phyloP scores from a whole-genome alignment of 2,329 filamentous ascomycete species.

The Leptographium galeiforme region DNA sequence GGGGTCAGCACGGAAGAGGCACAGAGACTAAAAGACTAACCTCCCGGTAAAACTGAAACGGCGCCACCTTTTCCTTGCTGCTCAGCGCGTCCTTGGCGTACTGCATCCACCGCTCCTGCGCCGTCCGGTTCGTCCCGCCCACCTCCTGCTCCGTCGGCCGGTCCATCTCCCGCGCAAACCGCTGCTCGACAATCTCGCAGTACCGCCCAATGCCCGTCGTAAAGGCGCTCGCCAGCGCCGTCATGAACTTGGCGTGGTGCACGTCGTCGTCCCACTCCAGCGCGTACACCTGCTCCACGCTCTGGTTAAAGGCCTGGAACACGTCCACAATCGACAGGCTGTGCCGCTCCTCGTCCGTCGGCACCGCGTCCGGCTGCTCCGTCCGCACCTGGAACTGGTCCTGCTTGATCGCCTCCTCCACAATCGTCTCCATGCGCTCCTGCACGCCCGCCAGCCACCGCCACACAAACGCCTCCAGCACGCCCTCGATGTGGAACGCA shows the following conservation, averaged over 20 bases:
- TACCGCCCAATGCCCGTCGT: conserved; percentile 74
- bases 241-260: conserved; percentile 96
- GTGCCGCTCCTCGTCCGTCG: conserved; percentile 72
- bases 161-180: conserved; percentile 87
- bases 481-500: conserved; percentile 72
- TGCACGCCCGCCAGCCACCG: conserved; percentile 82
- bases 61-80: conserved; percentile 83
- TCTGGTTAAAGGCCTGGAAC: conserved; percentile 87
- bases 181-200: conserved; percentile 78
- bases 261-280: conserved; percentile 89
- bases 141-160: conserved; percentile 77
- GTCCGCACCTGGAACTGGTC: conserved; percentile 71
- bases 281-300: conserved; percentile 71
- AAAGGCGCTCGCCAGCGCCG: conserved; percentile 72
- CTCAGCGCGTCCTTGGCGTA: conserved; percentile 89
- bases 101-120: conserved; percentile 87
- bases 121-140: conserved; percentile 60
- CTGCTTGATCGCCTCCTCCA: conserved; percentile 82
- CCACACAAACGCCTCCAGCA: conserved; percentile 90
- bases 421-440: conserved; percentile 63
- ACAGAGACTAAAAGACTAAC: conserved; percentile 31
- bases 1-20: neutral
- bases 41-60: conserved; percentile 92
- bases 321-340: conserved; percentile 89
- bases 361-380: conserved; percentile 46